A percentile compares a stretch with the other conserved stretches of the same genome.
phyloP scores from a whole-genome alignment of 805 yeast species.

The Sugiyamaella marilandica region DNA sequence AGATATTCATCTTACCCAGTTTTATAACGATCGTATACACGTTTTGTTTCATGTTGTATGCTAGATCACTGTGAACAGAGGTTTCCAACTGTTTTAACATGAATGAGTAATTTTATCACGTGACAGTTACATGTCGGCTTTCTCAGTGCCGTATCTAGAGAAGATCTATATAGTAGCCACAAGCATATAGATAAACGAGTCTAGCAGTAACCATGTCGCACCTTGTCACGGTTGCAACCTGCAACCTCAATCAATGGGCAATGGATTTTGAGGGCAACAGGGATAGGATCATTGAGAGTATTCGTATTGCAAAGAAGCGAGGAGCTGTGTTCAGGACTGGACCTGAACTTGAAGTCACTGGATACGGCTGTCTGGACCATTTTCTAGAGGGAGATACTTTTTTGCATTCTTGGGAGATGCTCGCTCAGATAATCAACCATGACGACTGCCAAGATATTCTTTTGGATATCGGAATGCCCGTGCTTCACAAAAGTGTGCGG shows the following conservation, averaged over 20 bases:
- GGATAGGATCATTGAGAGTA: constrained; percentile 81
- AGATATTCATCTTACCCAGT: constrained; percentile 33
- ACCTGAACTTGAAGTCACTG: constrained; percentile 92
- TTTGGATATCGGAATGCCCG: constrained; percentile 92
- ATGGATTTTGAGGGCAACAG: constrained; percentile 95
- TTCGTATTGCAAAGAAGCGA: constrained; percentile 63
- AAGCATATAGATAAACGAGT: too few relatives aligned
- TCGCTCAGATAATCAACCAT: constrained; percentile 65
- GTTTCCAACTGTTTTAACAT: not conserved
- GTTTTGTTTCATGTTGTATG: not conserved
- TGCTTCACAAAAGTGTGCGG: constrained; percentile 77
- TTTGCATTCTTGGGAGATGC: constrained; percentile 93
- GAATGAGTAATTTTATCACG: not conserved
- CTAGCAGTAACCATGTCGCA: constrained; percentile 59
- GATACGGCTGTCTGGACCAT: constrained; percentile 74
- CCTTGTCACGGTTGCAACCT: constrained; percentile 82
- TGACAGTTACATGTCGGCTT: not conserved
- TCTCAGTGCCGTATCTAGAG: not conserved
- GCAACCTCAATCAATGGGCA: constrained; percentile 98
- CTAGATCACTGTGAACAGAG: not conserved
- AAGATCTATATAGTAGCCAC: too few relatives aligned
- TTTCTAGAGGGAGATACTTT: constrained; percentile 85
- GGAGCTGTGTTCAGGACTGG: constrained; percentile 89
- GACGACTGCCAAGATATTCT: constrained; percentile 70
- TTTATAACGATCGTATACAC: constrained; percentile 51